Evolutionary conservation across 2,329 filamentous ascomycete genomes (phyloP), one percentile per base, ranked within the genome.

Genomic region (Exophiala lecanii-corni): DNA sequence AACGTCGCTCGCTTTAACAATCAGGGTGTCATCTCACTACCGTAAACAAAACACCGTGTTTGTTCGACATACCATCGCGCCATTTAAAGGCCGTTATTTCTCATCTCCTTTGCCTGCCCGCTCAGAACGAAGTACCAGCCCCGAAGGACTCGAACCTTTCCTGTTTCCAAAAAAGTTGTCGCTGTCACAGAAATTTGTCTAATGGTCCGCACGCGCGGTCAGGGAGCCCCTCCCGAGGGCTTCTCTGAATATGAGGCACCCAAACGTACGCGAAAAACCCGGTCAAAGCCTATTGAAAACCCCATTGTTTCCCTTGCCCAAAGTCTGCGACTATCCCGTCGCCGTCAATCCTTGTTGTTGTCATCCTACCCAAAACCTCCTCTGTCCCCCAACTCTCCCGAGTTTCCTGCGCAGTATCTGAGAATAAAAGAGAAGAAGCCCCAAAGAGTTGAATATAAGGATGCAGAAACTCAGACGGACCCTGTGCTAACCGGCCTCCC

Each of bases 171-270:
- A n/a, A n/a, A n/a, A n/a, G n/a, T n/a, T n/a, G n/a, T n/a, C n/a
- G n/a, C n/a, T n/a, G n/a, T n/a, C n/a, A n/a, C n/a, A n/a, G n/a
- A n/a, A n/a, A n/a, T n/a, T n/a, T n/a, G n/a, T n/a, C n/a, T n/a
- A n/a, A 51, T 51, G 49, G 45, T 47, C 16, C 49, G 48, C 32
- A 51, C 49, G 18, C 45, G 49, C 41, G 39, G 45, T 33, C 39
- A 46, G 36, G 49, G 49, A 13, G 49, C 43, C 42, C 45, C 45
- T 18, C 45, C 49, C 39, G 45, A 49, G 42, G 49, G 49, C 39
- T 45, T 46, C 36, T 34, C 49, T 9, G 43, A 46, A 15, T 43
- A 41, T 15, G 31, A 46, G 19, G 38, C 43, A 9, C 39, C 35
- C 34, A 51, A 51, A 49, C 49, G 49, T 51, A 43, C 48, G 49